A percentile compares a stretch with the other conserved stretches of the same genome.
These are phyloP conservation scores for Solanum medicagineum DNA, from an alignment of 257 asterid species.

Conservation along the genomic window DNA sequence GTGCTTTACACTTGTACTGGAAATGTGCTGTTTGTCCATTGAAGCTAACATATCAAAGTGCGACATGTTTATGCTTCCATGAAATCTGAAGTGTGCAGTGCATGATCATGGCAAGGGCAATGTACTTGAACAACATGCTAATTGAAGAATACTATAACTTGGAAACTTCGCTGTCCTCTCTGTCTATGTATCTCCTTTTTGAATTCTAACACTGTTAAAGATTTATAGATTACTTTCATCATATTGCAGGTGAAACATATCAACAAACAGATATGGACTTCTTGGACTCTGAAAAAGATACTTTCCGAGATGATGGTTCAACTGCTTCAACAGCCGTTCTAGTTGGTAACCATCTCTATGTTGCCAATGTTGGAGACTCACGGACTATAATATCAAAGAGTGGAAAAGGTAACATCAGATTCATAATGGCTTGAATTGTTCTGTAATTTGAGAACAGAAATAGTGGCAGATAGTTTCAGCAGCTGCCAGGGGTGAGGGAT, in stretches of 20 bases:
- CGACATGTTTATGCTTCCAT: neutral
- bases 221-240: neutral
- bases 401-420: constrained; percentile 67
- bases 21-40: neutral
- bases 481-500: neutral
- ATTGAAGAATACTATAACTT: neutral
- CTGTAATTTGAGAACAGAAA: neutral
- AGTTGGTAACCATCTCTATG: constrained; percentile 87
- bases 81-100: neutral
- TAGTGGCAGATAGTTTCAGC: neutral
- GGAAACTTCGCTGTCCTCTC: neutral
- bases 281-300: constrained; percentile 85
- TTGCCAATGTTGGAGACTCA: constrained; percentile 99
- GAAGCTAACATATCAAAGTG: neutral
- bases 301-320: constrained; percentile 95
- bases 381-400: constrained; percentile 85
- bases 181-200: neutral
- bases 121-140: neutral
- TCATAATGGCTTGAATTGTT: neutral
- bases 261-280: constrained; percentile 73
- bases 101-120: neutral
- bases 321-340: constrained; percentile 87
- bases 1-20: neutral
- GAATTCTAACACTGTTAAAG: neutral
- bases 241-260: constrained; percentile 71